A percentile compares a stretch with the other conserved stretches of the same genome.
These are phyloP conservation scores for Pestalotiopsis sp. DNA, from an alignment of 2,329 filamentous ascomycete genomes.

Conservation along the genomic window DNA sequence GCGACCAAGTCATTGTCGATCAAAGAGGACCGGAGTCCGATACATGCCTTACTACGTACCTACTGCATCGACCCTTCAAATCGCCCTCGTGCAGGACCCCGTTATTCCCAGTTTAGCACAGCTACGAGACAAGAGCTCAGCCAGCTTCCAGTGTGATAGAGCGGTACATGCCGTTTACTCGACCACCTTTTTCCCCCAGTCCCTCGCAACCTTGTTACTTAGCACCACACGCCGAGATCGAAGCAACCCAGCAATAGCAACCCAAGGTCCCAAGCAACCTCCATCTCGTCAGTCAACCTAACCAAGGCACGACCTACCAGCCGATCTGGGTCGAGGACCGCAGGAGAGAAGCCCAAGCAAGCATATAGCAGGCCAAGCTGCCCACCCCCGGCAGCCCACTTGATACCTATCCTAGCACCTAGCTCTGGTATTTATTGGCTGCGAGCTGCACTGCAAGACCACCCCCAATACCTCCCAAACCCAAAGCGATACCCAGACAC, in stretches of 20 bases:
- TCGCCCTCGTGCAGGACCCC: background rate
- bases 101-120: background rate
- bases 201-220: background rate
- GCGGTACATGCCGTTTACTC: constrained; percentile 7
- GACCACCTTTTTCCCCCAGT: background rate
- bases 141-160: background rate
- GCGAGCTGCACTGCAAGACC: background rate
- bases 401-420: background rate
- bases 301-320: background rate
- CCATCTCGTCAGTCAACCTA: background rate
- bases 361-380: background rate
- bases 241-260: background rate
- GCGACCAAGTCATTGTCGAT: constrained; percentile 5
- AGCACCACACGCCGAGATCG: background rate
- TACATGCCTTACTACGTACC: background rate
- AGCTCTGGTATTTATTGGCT: background rate
- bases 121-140: background rate
- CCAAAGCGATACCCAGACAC: background rate
- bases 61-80: background rate
- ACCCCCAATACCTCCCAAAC: background rate
- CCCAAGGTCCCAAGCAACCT: background rate
- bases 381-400: background rate
- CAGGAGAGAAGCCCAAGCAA: background rate
- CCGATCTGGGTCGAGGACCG: background rate
- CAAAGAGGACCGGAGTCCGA: constrained; percentile 1